phyloP scores from a whole-genome alignment of 2,329 filamentous ascomycete genomes.

The Pseudopyrenochaeta lycopersici region DNA sequence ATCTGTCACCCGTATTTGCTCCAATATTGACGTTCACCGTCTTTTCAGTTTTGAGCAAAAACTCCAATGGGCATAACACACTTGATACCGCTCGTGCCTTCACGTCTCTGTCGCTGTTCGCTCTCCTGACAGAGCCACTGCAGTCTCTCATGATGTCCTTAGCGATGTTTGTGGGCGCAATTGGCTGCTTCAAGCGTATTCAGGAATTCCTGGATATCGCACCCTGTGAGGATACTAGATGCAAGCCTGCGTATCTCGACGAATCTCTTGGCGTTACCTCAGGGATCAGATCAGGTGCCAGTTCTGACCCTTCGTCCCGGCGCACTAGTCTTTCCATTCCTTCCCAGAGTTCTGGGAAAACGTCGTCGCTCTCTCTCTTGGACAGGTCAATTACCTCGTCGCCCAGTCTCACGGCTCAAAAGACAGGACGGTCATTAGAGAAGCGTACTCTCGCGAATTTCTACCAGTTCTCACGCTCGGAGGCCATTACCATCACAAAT shows the following conservation, averaged over 20 bases:
- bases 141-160: constrained; percentile 57
- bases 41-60: constrained; percentile 53
- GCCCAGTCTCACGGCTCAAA: no score
- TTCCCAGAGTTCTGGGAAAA: no score
- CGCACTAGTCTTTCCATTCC: no score
- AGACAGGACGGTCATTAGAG: background rate
- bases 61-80: constrained; percentile 36
- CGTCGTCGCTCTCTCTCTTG: no score
- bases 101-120: constrained; percentile 59
- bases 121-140: constrained; percentile 57
- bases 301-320: no score
- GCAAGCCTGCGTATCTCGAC: no score
- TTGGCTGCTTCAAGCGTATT: constrained; percentile 58
- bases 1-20: constrained; percentile 46
- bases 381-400: no score
- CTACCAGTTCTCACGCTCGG: constrained; percentile 24
- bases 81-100: constrained; percentile 56
- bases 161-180: constrained; percentile 54
- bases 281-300: no score
- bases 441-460: constrained; percentile 29
- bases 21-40: constrained; percentile 58
- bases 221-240: background rate
- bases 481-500: constrained; percentile 53
- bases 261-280: no score
- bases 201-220: constrained; percentile 54